Conservation (phyloP, 306 rosid species). For the Trifolium subterraneum region DNA sequence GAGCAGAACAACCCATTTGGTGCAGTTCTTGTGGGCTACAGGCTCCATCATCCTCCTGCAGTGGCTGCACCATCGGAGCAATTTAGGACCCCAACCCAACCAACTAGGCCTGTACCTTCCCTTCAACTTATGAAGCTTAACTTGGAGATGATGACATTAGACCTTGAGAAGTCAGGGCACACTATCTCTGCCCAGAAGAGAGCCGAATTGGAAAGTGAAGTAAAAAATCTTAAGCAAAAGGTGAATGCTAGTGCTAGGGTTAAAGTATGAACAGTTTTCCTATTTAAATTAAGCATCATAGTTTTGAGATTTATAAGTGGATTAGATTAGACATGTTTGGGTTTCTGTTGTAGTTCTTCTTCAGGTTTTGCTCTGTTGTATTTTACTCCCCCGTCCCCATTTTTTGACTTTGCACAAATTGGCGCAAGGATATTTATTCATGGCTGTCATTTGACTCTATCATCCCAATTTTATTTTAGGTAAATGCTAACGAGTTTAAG, state of each 20-base stretch:
- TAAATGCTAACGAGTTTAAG: no score
- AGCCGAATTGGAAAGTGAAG: conserved; percentile 66
- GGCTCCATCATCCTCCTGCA: conserved; percentile 55
- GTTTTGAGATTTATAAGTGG: conserved; percentile 16
- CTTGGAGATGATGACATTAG: conserved; percentile 76
- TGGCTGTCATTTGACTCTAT: conserved; percentile 24
- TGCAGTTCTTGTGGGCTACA: conserved; percentile 53
- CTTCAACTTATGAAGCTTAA: conserved; percentile 66
- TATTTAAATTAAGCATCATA: conserved; percentile 8
- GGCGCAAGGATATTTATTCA: conserved; percentile 3
- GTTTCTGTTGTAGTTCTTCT: conserved; percentile 28
- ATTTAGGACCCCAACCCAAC: conserved; percentile 36
- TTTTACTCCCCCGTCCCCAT: conserved; percentile 15
- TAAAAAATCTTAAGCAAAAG: conserved; percentile 69
- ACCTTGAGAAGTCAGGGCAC: conserved; percentile 71
- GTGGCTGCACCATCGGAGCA: conserved; percentile 32
- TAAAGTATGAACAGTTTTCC: conserved; percentile 25
- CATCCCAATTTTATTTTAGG: no score
- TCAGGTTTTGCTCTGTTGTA: conserved; percentile 11
- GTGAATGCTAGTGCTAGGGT: conserved; percentile 73
- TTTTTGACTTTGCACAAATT: conserved; percentile 30
- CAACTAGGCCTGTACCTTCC: conserved; percentile 35
- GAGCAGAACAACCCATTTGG: conserved; percentile 67
- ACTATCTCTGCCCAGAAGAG: conserved; percentile 68
- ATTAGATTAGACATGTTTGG: conserved; percentile 1